These are phyloP conservation scores for Sapria himalayana DNA, from an alignment of 345 rosid genomes.

Conservation along the genomic window DNA sequence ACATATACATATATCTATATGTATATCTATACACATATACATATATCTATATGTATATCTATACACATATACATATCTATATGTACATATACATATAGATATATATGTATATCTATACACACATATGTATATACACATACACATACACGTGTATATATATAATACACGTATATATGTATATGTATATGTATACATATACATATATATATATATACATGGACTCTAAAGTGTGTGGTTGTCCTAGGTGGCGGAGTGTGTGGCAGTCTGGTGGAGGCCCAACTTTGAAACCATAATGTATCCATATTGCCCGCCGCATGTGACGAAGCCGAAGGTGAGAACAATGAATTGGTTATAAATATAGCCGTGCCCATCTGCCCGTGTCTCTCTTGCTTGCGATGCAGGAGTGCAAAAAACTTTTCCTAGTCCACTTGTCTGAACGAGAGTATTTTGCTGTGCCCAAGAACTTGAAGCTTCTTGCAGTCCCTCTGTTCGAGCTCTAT, in stretches of 20 bases:
- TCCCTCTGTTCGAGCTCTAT: constrained; percentile 87
- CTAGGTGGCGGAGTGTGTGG: constrained; percentile 94
- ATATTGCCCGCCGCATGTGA: constrained; percentile 90
- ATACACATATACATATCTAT: too few species aligned
- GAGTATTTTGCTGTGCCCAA: constrained; percentile 96
- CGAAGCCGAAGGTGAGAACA: constrained; percentile 70
- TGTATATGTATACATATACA: too few species aligned
- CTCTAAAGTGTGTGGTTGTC: too few species aligned
- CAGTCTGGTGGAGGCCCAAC: constrained; percentile 98
- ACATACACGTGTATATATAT: too few species aligned
- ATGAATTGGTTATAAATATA: constrained; percentile 4
- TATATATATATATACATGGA: too few species aligned
- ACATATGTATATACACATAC: too few species aligned
- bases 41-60: too few species aligned
- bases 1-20: too few species aligned
- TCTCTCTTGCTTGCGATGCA: constrained; percentile 14
- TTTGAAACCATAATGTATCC: constrained; percentile 95
- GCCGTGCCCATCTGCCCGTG: background rate
- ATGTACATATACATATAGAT: too few species aligned
- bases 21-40: too few species aligned
- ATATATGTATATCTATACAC: too few species aligned
- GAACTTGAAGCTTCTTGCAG: constrained; percentile 90
- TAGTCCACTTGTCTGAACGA: constrained; percentile 87
- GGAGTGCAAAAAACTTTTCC: constrained; percentile 94
- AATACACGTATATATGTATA: too few species aligned